Evolutionary conservation across 164 flowering plant species (phyloP).

Genomic region (Vitis labrusca): DNA sequence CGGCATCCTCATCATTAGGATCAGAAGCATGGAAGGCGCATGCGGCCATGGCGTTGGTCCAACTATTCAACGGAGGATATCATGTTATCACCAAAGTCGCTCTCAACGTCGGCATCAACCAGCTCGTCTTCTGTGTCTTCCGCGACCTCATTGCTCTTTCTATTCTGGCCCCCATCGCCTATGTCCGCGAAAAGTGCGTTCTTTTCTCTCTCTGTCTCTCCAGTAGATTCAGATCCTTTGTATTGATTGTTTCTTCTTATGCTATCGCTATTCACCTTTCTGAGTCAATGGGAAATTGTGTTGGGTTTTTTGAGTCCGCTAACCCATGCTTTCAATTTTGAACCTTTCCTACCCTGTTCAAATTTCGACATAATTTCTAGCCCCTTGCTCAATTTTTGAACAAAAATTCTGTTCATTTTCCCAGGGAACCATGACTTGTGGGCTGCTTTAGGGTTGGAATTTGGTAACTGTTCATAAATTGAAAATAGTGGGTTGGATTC

Average conservation of each 20-base stretch:
- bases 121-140: conserved; percentile 84
- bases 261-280: no score
- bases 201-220: conserved; percentile 4
- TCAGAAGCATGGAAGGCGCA: conserved; percentile 66
- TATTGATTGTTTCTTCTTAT: neutral
- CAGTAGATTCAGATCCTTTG: neutral
- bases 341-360: no score
- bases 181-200: conserved; percentile 56
- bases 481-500: no score
- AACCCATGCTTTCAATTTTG: no score
- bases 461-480: no score
- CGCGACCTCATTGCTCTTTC: conserved; percentile 84
- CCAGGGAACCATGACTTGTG: no score
- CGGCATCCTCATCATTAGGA: conserved; percentile 12
- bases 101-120: conserved; percentile 83
- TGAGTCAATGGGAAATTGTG: no score
- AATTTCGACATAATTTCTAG: no score
- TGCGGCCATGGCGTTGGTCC: conserved; percentile 71
- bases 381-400: no score
- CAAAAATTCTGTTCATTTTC: no score
- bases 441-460: no score
- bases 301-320: no score
- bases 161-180: conserved; percentile 86
- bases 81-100: conserved; percentile 91
- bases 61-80: conserved; percentile 76